Conservation (phyloP, 148 eudicot genomes). For the Spergularia marina region DNA sequence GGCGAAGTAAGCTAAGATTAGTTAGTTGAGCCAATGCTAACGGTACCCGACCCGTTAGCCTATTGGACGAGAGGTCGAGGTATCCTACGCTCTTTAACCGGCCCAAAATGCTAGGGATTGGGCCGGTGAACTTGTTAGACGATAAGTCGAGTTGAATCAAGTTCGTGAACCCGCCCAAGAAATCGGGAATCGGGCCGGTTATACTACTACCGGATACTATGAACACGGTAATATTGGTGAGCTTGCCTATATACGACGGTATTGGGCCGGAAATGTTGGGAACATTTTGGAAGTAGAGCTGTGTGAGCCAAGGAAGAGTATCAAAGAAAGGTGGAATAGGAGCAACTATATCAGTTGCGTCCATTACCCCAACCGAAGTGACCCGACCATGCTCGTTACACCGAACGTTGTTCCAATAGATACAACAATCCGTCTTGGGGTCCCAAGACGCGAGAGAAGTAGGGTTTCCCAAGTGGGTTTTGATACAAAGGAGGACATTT, state of each 20-base stretch:
- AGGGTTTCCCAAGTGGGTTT: constrained; percentile 8
- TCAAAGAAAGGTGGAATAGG: constrained; percentile 14
- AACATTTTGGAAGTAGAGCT: constrained; percentile 25
- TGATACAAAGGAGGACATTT: constrained; percentile 9
- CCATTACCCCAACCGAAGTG: not conserved
- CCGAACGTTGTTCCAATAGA: constrained; percentile 4
- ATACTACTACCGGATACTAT: constrained; percentile 29
- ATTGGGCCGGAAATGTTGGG: constrained; percentile 33
- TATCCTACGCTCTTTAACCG: constrained; percentile 5
- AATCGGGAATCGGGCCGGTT: constrained; percentile 32
- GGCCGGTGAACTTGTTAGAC: constrained; percentile 32
- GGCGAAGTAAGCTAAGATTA: not conserved
- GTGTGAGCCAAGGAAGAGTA: constrained; percentile 24
- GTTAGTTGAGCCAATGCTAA: not conserved
- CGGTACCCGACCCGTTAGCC: constrained; percentile 23
- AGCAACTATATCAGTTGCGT: not conserved
- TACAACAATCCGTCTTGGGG: constrained; percentile 15
- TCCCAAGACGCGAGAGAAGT: constrained; percentile 9
- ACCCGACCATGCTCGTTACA: constrained; percentile 12
- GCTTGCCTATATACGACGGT: constrained; percentile 26
- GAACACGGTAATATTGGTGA: constrained; percentile 23
- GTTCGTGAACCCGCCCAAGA: constrained; percentile 19
- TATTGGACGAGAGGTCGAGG: constrained; percentile 24
- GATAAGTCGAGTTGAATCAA: constrained; percentile 25
- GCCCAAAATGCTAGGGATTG: constrained; percentile 30